Percentiles rank a stretch among this genome's conserved stretches.
These are phyloP conservation scores for Ehretia macrophylla DNA, from an alignment of 257 asterid genomes.

Conservation along the genomic window DNA sequence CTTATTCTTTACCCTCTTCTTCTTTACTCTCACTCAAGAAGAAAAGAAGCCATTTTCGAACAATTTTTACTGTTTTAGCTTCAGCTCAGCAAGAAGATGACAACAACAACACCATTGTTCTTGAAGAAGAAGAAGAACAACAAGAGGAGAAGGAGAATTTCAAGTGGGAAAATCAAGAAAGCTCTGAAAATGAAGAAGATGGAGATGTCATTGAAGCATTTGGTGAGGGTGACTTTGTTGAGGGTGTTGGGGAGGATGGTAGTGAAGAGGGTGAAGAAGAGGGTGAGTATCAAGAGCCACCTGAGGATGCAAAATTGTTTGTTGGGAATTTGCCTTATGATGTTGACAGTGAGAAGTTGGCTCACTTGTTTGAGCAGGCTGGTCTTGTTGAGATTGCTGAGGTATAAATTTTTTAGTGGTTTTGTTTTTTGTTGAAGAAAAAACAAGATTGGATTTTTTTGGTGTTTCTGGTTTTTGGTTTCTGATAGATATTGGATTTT, in stretches of 20 bases:
- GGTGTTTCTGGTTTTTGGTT: neutral
- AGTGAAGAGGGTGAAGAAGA: neutral
- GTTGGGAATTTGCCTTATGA: conserved; percentile 90
- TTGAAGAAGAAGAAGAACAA: conserved; percentile 40
- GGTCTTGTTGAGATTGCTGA: conserved; percentile 88
- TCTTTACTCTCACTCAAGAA: conserved; percentile 23
- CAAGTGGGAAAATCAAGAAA: conserved; percentile 6
- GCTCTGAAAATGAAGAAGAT: conserved; percentile 7
- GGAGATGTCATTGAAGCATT: conserved; percentile 1
- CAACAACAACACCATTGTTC: conserved; percentile 42
- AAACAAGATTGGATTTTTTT: neutral
- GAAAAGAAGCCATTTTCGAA: conserved; percentile 24
- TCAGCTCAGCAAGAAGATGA: conserved; percentile 16
- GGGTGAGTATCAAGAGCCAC: conserved; percentile 19
- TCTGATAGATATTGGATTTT: neutral
- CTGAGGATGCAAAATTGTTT: conserved; percentile 78
- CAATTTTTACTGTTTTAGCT: conserved; percentile 41
- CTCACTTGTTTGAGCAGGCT: conserved; percentile 66
- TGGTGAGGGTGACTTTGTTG: neutral
- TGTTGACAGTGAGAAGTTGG: conserved; percentile 59
- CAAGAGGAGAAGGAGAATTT: conserved; percentile 17
- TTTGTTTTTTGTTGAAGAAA: no score
- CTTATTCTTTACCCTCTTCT: conserved; percentile 33
- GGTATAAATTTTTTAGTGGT: conserved; percentile 29
- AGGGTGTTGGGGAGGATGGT: neutral